Conservation (phyloP, 768 basidiomycete genomes). For the Hericium rajendrae region DNA sequence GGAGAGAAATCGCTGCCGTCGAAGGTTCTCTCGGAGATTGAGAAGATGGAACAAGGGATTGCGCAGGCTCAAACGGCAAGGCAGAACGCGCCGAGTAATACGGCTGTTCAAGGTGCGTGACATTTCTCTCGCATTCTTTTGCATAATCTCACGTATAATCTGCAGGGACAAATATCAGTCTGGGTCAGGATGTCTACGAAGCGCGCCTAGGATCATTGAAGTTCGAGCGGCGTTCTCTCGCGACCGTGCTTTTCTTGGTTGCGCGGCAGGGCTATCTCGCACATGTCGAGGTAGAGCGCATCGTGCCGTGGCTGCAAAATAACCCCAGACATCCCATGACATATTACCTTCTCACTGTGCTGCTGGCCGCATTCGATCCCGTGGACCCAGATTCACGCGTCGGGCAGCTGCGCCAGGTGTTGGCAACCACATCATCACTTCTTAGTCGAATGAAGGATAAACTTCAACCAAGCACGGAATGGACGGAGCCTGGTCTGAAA, state of each 20-base stretch:
- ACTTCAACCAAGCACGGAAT: constrained; percentile 39
- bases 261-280: constrained; percentile 54
- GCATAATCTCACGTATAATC: neutral
- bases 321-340: constrained; percentile 62
- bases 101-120: constrained; percentile 47
- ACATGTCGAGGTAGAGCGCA: constrained; percentile 46
- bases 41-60: constrained; percentile 44
- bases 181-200: constrained; percentile 60
- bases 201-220: constrained; percentile 65
- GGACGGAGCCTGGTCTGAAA: constrained; percentile 66
- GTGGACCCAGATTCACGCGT: constrained; percentile 42
- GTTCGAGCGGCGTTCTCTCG: constrained; percentile 63
- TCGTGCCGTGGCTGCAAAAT: constrained; percentile 62
- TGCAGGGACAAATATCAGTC: constrained; percentile 31
- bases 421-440: constrained; percentile 37
- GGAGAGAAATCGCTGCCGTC: constrained; percentile 37
- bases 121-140: neutral
- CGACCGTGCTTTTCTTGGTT: constrained; percentile 51
- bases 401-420: constrained; percentile 35
- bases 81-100: constrained; percentile 54
- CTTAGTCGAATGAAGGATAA: constrained; percentile 53
- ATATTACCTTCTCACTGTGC: constrained; percentile 55
- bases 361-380: constrained; percentile 59
- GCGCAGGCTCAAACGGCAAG: constrained; percentile 44
- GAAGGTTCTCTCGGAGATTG: constrained; percentile 56